These are phyloP conservation scores for Penicillium antarcticum DNA, from an alignment of 495 filamentous ascomycete species.

Conservation along the genomic window DNA sequence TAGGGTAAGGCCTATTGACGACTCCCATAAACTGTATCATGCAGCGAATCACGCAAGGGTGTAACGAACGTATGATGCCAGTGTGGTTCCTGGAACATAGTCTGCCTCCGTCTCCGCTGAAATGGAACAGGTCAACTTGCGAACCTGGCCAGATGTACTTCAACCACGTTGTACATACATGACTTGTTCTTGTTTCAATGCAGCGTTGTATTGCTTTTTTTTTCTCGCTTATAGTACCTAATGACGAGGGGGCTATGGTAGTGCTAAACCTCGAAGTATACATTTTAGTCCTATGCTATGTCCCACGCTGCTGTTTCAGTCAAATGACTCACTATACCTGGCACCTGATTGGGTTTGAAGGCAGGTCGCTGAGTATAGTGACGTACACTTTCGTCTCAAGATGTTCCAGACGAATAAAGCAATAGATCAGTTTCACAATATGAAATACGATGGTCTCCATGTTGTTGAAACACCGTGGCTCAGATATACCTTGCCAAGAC, in stretches of 20 bases:
- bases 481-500: not conserved
- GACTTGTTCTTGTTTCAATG: constrained; percentile 1
- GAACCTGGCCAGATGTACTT: not conserved
- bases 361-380: not conserved
- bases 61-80: not conserved
- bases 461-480: not conserved
- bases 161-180: constrained; percentile 3
- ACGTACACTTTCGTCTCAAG: not conserved
- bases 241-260: not conserved
- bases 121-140: not conserved
- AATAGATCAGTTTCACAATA: not conserved
- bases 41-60: not conserved
- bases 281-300: not conserved
- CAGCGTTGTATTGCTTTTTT: constrained; percentile 4
- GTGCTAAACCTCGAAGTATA: not conserved
- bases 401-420: not conserved
- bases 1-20: not conserved
- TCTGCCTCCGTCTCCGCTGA: not conserved
- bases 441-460: not conserved
- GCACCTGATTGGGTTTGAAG: not conserved
- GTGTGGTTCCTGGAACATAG: constrained; percentile 2
- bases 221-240: not conserved
- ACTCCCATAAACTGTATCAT: not conserved
- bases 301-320: constrained; percentile 1
- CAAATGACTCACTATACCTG: not conserved